These are phyloP conservation scores for Silybum marianum DNA, from an alignment of 129 eudicot genomes.

Conservation along the genomic window DNA sequence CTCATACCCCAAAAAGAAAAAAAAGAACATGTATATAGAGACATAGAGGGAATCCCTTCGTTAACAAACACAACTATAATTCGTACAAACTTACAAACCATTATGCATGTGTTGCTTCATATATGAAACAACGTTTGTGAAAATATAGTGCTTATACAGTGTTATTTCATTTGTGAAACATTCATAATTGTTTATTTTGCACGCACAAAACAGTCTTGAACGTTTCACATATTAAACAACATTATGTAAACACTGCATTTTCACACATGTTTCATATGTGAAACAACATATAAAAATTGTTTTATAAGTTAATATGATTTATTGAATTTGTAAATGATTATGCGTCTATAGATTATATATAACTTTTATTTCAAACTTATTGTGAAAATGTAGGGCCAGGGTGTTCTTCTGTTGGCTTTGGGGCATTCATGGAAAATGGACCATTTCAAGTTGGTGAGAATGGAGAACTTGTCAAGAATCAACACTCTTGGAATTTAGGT, in stretches of 20 bases:
- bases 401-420: constrained; percentile 63
- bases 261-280: neutral
- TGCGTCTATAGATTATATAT: neutral
- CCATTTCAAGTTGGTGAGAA: constrained; percentile 51
- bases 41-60: neutral
- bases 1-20: too few species aligned
- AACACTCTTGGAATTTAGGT: constrained; percentile 58
- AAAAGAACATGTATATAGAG: too few species aligned
- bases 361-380: neutral
- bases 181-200: neutral
- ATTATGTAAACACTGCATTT: neutral
- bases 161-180: neutral
- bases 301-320: neutral
- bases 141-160: neutral
- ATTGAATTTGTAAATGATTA: neutral
- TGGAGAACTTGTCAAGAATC: constrained; percentile 35
- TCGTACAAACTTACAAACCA: neutral
- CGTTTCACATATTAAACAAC: neutral
- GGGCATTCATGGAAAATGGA: constrained; percentile 65
- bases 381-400: constrained; percentile 45
- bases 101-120: neutral
- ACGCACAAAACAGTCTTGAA: neutral
- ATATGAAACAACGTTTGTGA: neutral
- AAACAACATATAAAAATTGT: neutral
- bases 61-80: neutral